Percentiles rank a stretch among this genome's conserved stretches.
These are phyloP conservation scores for Sarcomyxa edulis DNA, from an alignment of 768 basidiomycete species.

Conservation along the genomic window DNA sequence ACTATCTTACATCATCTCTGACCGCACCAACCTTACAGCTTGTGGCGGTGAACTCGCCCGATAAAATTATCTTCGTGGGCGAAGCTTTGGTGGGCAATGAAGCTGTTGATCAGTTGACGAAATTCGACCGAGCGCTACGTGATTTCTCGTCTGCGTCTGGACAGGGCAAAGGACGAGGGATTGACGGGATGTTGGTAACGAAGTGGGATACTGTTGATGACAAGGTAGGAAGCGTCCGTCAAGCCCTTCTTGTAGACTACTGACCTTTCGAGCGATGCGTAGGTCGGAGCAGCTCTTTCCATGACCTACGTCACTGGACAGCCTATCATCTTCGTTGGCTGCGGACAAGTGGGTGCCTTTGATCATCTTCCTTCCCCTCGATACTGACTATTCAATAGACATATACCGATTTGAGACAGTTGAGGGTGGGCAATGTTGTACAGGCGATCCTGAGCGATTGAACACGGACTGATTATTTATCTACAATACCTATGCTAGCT, in stretches of 20 bases:
- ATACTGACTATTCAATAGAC: slow-evolving; percentile 47
- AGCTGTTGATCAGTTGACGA: slow-evolving; percentile 94
- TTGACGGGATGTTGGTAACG: slow-evolving; percentile 97
- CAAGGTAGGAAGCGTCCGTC: slow-evolving; percentile 51
- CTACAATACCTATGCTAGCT: too few species aligned
- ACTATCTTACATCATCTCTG: neutral
- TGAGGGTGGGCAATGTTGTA: slow-evolving; percentile 90
- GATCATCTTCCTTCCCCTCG: slow-evolving; percentile 4
- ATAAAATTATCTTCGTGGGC: slow-evolving; percentile 97
- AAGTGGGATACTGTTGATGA: slow-evolving; percentile 99
- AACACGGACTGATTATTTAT: slow-evolving; percentile 6
- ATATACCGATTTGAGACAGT: slow-evolving; percentile 90
- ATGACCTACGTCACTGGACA: slow-evolving; percentile 99
- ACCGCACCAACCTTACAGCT: slow-evolving; percentile 47
- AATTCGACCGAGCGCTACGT: slow-evolving; percentile 90
- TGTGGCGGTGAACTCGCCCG: slow-evolving; percentile 88
- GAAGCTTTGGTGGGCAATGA: slow-evolving; percentile 98
- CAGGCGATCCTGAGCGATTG: slow-evolving; percentile 84
- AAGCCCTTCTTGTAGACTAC: neutral
- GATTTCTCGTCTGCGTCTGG: slow-evolving; percentile 83
- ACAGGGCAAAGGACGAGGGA: slow-evolving; percentile 74
- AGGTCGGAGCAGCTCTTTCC: slow-evolving; percentile 97
- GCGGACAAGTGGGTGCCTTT: slow-evolving; percentile 71
- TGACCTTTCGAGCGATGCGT: neutral
- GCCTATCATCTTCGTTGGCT: slow-evolving; percentile 97